Percentiles rank a stretch among this genome's conserved stretches.
Evolutionary conservation across 2,329 filamentous ascomycete species (phyloP).

Genomic region (Zymoseptoria passerinii): DNA sequence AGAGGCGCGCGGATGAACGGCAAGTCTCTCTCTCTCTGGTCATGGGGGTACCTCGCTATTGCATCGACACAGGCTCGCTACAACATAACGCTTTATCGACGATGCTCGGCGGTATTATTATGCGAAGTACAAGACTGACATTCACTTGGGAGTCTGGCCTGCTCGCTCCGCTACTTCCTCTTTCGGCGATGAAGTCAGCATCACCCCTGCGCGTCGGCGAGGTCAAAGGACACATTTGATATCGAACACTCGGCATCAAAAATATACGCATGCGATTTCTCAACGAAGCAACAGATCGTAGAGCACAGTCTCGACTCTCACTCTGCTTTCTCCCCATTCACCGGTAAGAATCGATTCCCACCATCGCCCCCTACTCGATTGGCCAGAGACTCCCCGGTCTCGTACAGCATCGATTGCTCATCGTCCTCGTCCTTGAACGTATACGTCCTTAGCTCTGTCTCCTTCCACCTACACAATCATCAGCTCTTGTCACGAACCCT

Average conservation of each 20-base stretch:
- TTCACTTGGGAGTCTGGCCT: neutral
- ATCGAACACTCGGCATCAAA: too few relatives aligned
- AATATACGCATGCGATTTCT: too few relatives aligned
- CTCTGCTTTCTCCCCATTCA: neutral
- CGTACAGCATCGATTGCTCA: conserved; percentile 20
- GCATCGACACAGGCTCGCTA: too few relatives aligned
- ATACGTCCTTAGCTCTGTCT: conserved; percentile 26
- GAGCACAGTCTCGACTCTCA: neutral
- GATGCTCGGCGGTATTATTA: too few relatives aligned
- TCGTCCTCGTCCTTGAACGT: conserved; percentile 19
- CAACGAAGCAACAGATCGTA: neutral
- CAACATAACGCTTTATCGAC: too few relatives aligned
- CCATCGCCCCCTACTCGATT: conserved; percentile 7
- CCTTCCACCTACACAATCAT: conserved; percentile 15
- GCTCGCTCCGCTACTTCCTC: neutral
- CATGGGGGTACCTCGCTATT: too few relatives aligned
- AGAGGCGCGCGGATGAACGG: neutral
- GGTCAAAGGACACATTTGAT: neutral
- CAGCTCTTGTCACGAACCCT: neutral
- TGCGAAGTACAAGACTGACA: neutral
- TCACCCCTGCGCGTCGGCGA: neutral
- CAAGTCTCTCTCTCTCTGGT: neutral
- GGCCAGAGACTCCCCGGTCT: conserved; percentile 20
- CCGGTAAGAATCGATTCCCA: neutral
- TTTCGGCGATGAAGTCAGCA: neutral